Percentiles rank a stretch among this genome's conserved stretches.
These are phyloP conservation scores for Thielaviopsis euricoi DNA, from an alignment of 2,329 filamentous ascomycete genomes.

Conservation along the genomic window DNA sequence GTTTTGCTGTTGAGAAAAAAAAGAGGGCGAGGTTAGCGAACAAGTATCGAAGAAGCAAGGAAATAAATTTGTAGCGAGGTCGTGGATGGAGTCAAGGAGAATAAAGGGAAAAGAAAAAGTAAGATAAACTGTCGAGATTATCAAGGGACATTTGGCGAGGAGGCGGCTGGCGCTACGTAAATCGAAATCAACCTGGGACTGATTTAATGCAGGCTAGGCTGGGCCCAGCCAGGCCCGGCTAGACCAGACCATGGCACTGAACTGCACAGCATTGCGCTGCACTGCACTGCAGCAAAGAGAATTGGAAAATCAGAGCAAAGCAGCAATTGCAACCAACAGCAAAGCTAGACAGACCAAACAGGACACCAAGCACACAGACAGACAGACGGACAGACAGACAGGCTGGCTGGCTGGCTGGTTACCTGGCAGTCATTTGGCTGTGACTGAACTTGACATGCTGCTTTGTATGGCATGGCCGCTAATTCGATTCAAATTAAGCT, in stretches of 20 bases:
- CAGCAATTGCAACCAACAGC: too few species aligned
- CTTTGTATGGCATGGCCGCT: background rate
- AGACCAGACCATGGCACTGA: background rate
- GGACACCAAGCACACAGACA: too few species aligned
- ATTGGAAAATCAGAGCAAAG: background rate
- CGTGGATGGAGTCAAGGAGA: background rate
- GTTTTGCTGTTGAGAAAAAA: conserved; percentile 7
- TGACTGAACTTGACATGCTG: too few species aligned
- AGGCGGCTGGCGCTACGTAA: background rate
- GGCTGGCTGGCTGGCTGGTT: too few species aligned
- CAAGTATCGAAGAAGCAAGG: background rate
- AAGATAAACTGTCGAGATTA: background rate
- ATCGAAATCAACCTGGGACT: background rate
- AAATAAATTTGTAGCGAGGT: background rate
- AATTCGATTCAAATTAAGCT: background rate
- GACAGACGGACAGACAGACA: too few species aligned
- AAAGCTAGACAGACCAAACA: too few species aligned
- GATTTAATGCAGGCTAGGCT: conserved; percentile 3
- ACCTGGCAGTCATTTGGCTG: too few species aligned
- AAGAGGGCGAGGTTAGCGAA: background rate
- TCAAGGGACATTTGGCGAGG: background rate
- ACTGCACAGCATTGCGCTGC: background rate
- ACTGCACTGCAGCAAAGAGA: background rate
- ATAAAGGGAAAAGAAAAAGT: background rate
- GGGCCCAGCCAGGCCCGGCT: conserved; percentile 5